phyloP scores from a whole-genome alignment of 1,139 yeast species.

The Wickerhamomyces sp. region DNA sequence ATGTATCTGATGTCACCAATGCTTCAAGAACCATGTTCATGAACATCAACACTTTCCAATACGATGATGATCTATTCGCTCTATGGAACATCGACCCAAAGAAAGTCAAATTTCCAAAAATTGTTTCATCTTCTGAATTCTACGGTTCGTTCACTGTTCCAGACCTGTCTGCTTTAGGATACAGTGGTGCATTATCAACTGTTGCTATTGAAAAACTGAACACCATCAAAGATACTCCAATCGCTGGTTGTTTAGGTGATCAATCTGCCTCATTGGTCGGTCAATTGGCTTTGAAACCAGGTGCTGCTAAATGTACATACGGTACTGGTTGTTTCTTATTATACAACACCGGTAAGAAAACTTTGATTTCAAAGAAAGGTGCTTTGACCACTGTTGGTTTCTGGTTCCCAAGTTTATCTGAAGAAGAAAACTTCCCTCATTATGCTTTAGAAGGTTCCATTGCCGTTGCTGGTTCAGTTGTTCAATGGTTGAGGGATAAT shows the following conservation, averaged over 20 bases:
- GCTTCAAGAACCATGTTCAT: constrained; percentile 90
- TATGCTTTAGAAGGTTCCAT: constrained; percentile 94
- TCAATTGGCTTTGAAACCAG: constrained; percentile 77
- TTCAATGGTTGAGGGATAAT: constrained; percentile 93
- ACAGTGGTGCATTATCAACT: constrained; percentile 46
- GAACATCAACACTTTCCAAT: constrained; percentile 72
- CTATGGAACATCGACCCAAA: constrained; percentile 77
- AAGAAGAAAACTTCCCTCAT: constrained; percentile 58
- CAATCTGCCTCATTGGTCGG: constrained; percentile 94
- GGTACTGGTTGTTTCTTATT: constrained; percentile 94
- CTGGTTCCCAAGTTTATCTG: constrained; percentile 70
- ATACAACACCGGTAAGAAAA: constrained; percentile 75
- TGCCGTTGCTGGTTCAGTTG: constrained; percentile 93
- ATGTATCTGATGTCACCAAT: constrained; percentile 84
- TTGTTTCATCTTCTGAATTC: constrained; percentile 73
- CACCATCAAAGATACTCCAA: constrained; percentile 53
- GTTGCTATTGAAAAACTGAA: constrained; percentile 37
- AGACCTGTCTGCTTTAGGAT: constrained; percentile 44
- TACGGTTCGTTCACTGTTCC: constrained; percentile 72
- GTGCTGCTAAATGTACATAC: constrained; percentile 93
- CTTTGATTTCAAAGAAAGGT: constrained; percentile 69
- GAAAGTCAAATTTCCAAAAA: constrained; percentile 69
- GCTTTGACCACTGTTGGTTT: constrained; percentile 85
- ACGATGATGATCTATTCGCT: constrained; percentile 69
- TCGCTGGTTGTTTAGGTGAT: constrained; percentile 91